These are phyloP conservation scores for Sorghum bicolor DNA, from an alignment of 176 grass and related monocot species.

Conservation along the genomic window Sorghum_bicolor_NCBIv3 NC_012875.2:6371501-6372000, in stretches of 20 bases:
- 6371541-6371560: too few species aligned
- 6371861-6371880: neutral
- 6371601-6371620: neutral
- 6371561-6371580: constrained; percentile 53
- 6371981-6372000: neutral
- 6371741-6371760: constrained; percentile 4
- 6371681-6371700: constrained; percentile 11
- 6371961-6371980: neutral
- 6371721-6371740: neutral
- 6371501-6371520: neutral
- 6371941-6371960: too few species aligned
- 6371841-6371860: neutral
- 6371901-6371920: neutral
- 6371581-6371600: neutral
- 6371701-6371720: neutral
- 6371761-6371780: neutral
- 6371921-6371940: neutral
- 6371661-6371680: neutral
- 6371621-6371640: constrained; percentile 19
- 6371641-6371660: constrained; percentile 24
- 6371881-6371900: constrained; percentile 37
- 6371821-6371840: constrained; percentile 22
- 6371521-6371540: neutral
- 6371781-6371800: constrained; percentile 26
- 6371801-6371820: neutral